These are phyloP conservation scores for Vitis labrusca DNA, from an alignment of 164 flowering plant species.

Conservation along the genomic window DNA sequence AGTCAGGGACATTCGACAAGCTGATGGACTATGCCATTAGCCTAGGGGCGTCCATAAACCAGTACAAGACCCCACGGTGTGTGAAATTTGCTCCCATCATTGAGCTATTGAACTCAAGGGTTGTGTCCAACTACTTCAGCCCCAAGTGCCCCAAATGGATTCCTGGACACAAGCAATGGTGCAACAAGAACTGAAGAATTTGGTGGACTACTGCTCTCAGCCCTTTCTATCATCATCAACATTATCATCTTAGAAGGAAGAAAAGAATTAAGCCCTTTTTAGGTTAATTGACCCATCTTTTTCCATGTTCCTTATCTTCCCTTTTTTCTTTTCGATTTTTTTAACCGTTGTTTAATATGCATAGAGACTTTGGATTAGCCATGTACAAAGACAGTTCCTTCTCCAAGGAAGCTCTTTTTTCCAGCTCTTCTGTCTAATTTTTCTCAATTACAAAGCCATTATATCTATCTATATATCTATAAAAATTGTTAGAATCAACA, in stretches of 20 bases:
- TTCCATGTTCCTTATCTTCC: conserved; percentile 4
- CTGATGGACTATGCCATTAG: conserved; percentile 97
- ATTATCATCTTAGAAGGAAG: conserved; percentile 19
- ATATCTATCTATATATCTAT: too few species aligned
- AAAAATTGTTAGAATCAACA: too few species aligned
- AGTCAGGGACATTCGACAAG: conserved; percentile 85
- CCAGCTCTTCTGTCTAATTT: not conserved
- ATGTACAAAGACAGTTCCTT: conserved; percentile 50
- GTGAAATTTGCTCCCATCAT: conserved; percentile 85
- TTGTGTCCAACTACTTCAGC: conserved; percentile 55
- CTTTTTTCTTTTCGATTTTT: conserved; percentile 3
- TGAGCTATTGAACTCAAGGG: conserved; percentile 79
- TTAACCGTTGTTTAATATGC: conserved; percentile 27
- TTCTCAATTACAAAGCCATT: not conserved
- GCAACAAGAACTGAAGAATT: conserved; percentile 28
- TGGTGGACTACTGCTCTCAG: too few species aligned
- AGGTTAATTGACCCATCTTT: conserved; percentile 16
- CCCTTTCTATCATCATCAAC: too few species aligned
- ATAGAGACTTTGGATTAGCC: conserved; percentile 24
- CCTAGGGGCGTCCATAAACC: conserved; percentile 88
- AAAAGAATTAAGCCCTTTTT: conserved; percentile 17
- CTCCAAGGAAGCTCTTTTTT: conserved; percentile 18
- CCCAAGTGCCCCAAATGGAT: conserved; percentile 94
- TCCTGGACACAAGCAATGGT: conserved; percentile 87
- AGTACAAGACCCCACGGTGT: conserved; percentile 94